Evolutionary conservation across 2,329 filamentous ascomycete species (phyloP), one percentile per base, ranked within the genome.

Genomic region (Fusarium begoniae): DNA sequence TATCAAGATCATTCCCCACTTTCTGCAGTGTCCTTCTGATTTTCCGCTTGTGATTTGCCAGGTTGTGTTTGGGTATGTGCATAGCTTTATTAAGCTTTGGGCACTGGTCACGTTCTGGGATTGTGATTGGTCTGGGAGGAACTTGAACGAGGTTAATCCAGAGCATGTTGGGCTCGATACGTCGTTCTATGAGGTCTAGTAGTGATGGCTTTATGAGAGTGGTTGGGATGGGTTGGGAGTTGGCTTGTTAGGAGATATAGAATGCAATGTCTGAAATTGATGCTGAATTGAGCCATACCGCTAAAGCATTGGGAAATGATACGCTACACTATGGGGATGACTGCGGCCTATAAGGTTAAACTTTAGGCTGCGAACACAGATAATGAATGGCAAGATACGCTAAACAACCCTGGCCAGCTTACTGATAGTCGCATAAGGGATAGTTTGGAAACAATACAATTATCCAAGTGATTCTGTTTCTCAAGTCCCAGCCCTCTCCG

Each of bases 61-160:
- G 50, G 75, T 91, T 20, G 15, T 83, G 0, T 92, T 91, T 76
- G 87, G 83, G 2, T 92, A 91, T 73, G 79, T 83, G 43, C 90
- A 92, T 77, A 86, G 86, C 32, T 75, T 89, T 4, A 84, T 92
- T 73, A 92, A 91, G 81, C 35, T 90, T 0, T 88, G 85, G 75
- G 88, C 88, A 0, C 57, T 88, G 28, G 59, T 89, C 8, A 92
- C 90, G 0, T 86, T 88, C 56, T 87, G 81, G 78, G 80, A 86
- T 57, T 82, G 79, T 30, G 72, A 57, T 10, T 88, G 86, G 86
- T 79, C 74, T 12, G 75, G 77, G 7, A 45, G 75, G 28, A 68
- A 75, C 18, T 77, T 86, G 17, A 66, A 70, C 1, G 67, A 74
- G 0, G 57, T 82, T 24, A 68, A 76, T 9, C 45, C 45, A 5